Base-by-base conservation (phyloP, 2,329 filamentous ascomycete species). In the Ceratocystis variospora region DNA sequence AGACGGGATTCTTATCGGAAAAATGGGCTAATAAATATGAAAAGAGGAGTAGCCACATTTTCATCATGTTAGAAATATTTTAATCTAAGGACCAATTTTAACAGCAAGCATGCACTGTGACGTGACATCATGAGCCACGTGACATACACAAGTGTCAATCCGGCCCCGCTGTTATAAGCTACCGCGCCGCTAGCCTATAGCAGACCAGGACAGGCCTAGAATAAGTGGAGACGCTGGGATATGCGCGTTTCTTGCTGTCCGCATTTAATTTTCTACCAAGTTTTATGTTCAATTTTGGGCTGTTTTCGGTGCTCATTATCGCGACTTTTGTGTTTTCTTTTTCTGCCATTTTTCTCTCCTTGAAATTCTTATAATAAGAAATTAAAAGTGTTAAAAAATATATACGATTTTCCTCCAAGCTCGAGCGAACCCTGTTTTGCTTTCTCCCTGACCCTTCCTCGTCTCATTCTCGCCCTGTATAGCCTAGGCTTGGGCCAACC, bases 251-350 rank as follows among this genome's bases (percentile, higher is more conserved):
- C 25, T 59, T 8, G 10, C 17, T 28, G 55, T 64, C 45, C 33
- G 44, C 33, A 46, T 41, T 50, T 68, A n/a, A 59, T 62, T 25
- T 69, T 69, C 45, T 50, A 50, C 62, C 44, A 62, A 17, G 61
- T 67, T 68, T 63, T 45, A 53, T 22, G 59, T 57, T 55, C 50
- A 19, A 62, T 55, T 63, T 10, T 45, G n/a, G n/a, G 48, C 25
- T 48, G 31, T 61, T 63, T 59, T 61, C n/a, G 3, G 17, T 19
- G 12, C 37, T 46, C 6, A 12, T 55, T 19, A 33, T 22, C 44
- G 41, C 44, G 44, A 46, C 19, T 65, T 12, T 44, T 57, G 55
- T 61, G 12, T 19, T 33, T 57, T 45, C 19, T 41, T 64, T 57
- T 63, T 48, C 44, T 57, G 25, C 63, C 44, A 22, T 59, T 66